A percentile compares a stretch with the other conserved stretches of the same genome.
Evolutionary conservation across 176 grass and related monocot genomes (phyloP).

Genomic region (Leersia perrieri): DNA sequence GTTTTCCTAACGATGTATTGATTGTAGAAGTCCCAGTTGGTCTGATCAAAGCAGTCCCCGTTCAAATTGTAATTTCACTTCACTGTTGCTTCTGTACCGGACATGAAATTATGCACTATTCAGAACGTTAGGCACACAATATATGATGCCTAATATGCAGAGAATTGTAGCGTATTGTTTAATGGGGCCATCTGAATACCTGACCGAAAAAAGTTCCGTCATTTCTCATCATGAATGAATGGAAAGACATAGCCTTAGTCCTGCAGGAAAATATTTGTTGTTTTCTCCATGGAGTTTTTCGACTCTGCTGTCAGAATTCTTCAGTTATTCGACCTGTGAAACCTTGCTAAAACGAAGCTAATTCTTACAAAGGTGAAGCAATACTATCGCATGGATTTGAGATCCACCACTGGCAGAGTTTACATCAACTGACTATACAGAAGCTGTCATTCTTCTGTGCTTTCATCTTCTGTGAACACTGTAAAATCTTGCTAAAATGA

Average conservation of each 20-base stretch:
- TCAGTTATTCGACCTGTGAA: background rate
- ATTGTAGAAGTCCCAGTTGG: background rate
- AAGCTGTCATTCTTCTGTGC: background rate
- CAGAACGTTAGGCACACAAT: background rate
- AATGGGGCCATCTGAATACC: background rate
- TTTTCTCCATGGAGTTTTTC: constrained; percentile 4
- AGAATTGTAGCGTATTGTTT: background rate
- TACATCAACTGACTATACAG: constrained; percentile 23
- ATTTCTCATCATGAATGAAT: constrained; percentile 5
- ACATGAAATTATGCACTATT: background rate
- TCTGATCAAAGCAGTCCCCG: no score
- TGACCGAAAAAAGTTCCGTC: constrained; percentile 4
- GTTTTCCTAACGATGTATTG: background rate
- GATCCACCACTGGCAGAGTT: constrained; percentile 41
- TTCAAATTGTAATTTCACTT: background rate
- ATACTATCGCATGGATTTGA: constrained; percentile 45
- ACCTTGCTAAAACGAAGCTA: background rate
- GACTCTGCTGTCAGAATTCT: background rate
- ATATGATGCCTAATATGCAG: background rate
- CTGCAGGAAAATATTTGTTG: background rate
- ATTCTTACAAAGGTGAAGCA: constrained; percentile 5
- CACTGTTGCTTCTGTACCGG: constrained; percentile 30
- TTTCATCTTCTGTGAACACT: background rate
- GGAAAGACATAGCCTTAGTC: constrained; percentile 24
- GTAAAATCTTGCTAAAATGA: background rate